Base-by-base conservation (phyloP, 352 stramenopile species). In the Globisporangium heterothallicum region DNA sequence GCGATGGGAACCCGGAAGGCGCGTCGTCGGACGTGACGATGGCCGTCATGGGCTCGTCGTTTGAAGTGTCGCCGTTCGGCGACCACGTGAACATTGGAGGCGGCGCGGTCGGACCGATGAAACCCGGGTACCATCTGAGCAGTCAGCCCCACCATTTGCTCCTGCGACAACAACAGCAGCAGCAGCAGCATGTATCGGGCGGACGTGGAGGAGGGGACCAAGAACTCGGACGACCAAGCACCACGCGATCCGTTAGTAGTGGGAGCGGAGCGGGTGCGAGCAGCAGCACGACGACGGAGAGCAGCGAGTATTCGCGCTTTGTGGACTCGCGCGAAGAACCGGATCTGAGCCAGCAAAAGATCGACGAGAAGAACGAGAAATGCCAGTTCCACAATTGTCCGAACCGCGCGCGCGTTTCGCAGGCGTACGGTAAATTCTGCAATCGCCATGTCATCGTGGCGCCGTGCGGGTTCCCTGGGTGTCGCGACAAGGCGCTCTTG, bases 401-500 rank as follows among this genome's bases (percentile, higher is more conserved):
- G 6, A 94, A 94, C 57, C 83, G 77, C 24, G 83, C 83, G 34
- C 74, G 80, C 4, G 80, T 94, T 30, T 70, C 70, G 0, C 83
- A 94, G 55, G 67, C 66, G 7, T 92, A 90, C 52, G 80, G 80
- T 13, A 87, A 84, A 25, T 94, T 92, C 53, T 94, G 83, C 68
- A 94, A 94, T 49, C 78, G 83, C 5, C 83, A 94, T 47, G 81
- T 91, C 58, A 91, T 94, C 27, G 80, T 94, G 26, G 71, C 80
- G 2, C 83, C 83, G 6, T 94, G 83, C 58, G 83, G 83, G 16
- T 94, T 94, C 56, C 83, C 83, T n/a, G 78, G 80, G 8, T 94
- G 83, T 53, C 83, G 83, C 10, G 80, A 94, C 32, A 88, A 84
- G 35, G 80, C 83, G 13, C 55, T 82, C 36, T 44, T 74, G 14